These are phyloP conservation scores for Aspergillus brasiliensis DNA, from an alignment of 2,329 filamentous ascomycete genomes.

Conservation along the genomic window DNA sequence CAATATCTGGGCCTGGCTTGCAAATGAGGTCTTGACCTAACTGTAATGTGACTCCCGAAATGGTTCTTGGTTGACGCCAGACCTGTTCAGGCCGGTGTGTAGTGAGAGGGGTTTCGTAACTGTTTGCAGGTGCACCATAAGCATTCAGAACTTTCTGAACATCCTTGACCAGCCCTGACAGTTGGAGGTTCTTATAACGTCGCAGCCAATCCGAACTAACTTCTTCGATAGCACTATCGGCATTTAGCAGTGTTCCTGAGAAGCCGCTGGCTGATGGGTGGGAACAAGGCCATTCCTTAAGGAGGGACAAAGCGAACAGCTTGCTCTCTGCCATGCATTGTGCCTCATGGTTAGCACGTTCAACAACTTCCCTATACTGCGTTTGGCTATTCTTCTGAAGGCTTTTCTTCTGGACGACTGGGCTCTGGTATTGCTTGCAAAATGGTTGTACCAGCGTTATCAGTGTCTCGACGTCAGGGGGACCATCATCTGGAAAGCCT, in stretches of 20 bases:
- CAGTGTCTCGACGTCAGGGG: background rate
- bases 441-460: background rate
- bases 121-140: constrained; percentile 21
- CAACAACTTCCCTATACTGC: background rate
- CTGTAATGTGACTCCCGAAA: background rate
- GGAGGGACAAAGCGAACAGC: constrained; percentile 45
- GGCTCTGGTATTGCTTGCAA: background rate
- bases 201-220: constrained; percentile 53
- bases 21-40: background rate
- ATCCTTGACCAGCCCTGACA: constrained; percentile 47
- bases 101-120: no score
- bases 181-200: constrained; percentile 51
- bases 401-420: background rate
- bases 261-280: constrained; percentile 37
- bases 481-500: background rate
- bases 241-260: constrained; percentile 7
- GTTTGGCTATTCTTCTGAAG: constrained; percentile 26
- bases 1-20: background rate
- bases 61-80: background rate
- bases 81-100: background rate
- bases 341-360: constrained; percentile 29
- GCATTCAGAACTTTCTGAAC: constrained; percentile 47
- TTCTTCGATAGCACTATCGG: constrained; percentile 36
- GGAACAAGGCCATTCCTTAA: constrained; percentile 50
- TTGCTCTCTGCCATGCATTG: constrained; percentile 39